phyloP scores from a whole-genome alignment of 768 basidiomycete genomes.

The Tulasnella sp. region DNA sequence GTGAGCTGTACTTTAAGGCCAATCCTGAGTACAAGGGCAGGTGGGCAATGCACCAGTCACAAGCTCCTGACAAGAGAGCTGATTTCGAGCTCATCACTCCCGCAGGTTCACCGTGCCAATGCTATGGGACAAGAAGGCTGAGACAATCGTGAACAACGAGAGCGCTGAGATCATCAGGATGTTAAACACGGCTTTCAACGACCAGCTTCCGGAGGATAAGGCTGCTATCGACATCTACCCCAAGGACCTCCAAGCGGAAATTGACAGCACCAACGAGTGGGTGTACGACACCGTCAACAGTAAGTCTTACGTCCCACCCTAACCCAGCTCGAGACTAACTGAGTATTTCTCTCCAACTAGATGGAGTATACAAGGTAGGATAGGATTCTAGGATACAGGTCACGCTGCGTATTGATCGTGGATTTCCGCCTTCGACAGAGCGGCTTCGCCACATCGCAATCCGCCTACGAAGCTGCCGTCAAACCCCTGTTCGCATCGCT shows the following conservation, averaged over 20 bases:
- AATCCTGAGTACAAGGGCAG: constrained; percentile 62
- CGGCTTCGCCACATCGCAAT: constrained; percentile 74
- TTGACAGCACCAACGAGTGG: constrained; percentile 78
- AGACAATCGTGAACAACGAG: constrained; percentile 93
- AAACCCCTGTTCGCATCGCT: constrained; percentile 62
- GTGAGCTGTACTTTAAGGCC: constrained; percentile 74
- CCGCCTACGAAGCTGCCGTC: constrained; percentile 73
- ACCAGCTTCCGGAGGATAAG: constrained; percentile 52
- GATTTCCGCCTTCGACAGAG: background rate
- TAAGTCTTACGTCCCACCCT: constrained; percentile 27
- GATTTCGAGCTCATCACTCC: background rate
- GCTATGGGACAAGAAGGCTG: constrained; percentile 83
- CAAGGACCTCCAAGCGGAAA: constrained; percentile 51
- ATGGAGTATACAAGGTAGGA: constrained; percentile 69
- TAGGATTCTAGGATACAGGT: background rate
- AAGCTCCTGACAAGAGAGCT: background rate
- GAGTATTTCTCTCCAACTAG: constrained; percentile 25
- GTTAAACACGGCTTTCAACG: constrained; percentile 78
- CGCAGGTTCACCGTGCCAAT: constrained; percentile 73
- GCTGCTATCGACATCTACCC: constrained; percentile 67
- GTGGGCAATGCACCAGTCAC: constrained; percentile 27
- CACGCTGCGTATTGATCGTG: background rate
- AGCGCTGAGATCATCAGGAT: constrained; percentile 91
- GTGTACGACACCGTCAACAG: constrained; percentile 80
- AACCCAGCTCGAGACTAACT: background rate